phyloP scores from a whole-genome alignment of 2,329 filamentous ascomycete species.

The Paramyrothecium roridum region DNA sequence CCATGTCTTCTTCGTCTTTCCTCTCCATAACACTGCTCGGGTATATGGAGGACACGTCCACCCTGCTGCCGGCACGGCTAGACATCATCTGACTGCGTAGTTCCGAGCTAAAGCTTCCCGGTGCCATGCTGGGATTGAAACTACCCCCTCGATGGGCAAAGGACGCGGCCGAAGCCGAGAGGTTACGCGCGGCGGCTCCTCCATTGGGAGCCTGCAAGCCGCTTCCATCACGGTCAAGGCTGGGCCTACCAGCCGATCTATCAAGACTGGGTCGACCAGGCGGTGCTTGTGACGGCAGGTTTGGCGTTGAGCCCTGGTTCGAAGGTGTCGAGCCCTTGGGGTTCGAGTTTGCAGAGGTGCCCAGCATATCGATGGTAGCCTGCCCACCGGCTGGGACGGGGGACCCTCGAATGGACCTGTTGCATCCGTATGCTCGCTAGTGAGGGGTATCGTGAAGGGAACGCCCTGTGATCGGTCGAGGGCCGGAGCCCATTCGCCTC shows the following conservation, averaged over 20 bases:
- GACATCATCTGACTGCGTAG: constrained; percentile 65
- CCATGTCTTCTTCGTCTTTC: constrained; percentile 59
- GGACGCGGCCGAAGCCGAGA: constrained; percentile 53
- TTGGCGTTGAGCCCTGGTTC: constrained; percentile 32
- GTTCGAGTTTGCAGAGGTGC: constrained; percentile 24
- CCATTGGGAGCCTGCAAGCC: constrained; percentile 49
- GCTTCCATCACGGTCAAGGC: constrained; percentile 51
- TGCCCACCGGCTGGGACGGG: constrained; percentile 35
- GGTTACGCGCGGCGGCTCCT: constrained; percentile 36
- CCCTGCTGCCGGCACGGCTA: constrained; percentile 30
- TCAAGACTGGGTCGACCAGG: constrained; percentile 32
- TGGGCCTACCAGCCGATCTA: constrained; percentile 17
- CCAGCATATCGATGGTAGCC: constrained; percentile 27
- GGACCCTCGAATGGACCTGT: constrained; percentile 26
- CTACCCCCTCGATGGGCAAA: constrained; percentile 67
- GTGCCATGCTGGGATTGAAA: constrained; percentile 66
- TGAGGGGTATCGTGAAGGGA: constrained; percentile 8
- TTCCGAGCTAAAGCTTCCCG: constrained; percentile 88
- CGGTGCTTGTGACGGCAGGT: constrained; percentile 24
- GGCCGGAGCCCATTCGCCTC: constrained; percentile 1
- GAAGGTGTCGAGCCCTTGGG: constrained; percentile 27
- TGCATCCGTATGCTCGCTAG: constrained; percentile 30
- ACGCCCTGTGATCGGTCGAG: constrained; percentile 10
- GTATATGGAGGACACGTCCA: constrained; percentile 31
- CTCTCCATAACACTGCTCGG: constrained; percentile 47